Evolutionary conservation across 768 basidiomycete species (phyloP), one percentile per base, ranked within the genome.

Genomic region (Dentipellis fragilis): DNA sequence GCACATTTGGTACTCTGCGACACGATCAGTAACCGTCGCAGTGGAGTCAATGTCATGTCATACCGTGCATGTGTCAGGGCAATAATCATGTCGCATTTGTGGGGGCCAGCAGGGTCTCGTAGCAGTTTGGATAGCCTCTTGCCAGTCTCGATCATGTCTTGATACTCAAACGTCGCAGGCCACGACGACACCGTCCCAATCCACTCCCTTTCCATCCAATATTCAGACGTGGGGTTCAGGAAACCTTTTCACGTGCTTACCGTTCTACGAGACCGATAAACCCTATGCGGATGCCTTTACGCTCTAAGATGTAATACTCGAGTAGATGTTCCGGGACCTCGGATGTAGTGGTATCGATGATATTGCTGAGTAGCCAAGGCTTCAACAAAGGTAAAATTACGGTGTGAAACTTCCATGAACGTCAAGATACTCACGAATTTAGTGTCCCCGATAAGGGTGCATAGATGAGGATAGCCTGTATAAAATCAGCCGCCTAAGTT

Each of bases 331-430:
- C 74, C 0, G 93, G 93, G 42, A 82, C 76, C 14, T 69, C 66
- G 7, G 76, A 79, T 1, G 88, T 93, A 7, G 71, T 71, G 12
- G 71, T 75, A 63, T 93, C 87, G 52, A 89, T 69, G 63, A 95
- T 87, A 64, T 96, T 96, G 65, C 89, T 92, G 56, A 95, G 66
- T 35, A 95, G 69, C 93, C 93, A 94, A 17, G 93, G 91, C 88
- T 90, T 52, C 37, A 34, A 57, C 51, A 29, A 36, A 22, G 16
- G 29, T 29, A 3, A 29, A 29, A 29, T 29, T 29, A 29, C 29
- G 29, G 6, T 29, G 29, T 29, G 29, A 29, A 29, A 29, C 3
- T 29, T 29, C 29, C 29, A 29, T 29, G 6, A 3, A 29, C 3
- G 3, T 29, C 29, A 29, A 29, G 29, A 29, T 29, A 29, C 84